Evolutionary conservation across 345 rosid species (phyloP), one percentile per base, ranked within the genome.

Genomic region (Noccaea caerulescens): DNA sequence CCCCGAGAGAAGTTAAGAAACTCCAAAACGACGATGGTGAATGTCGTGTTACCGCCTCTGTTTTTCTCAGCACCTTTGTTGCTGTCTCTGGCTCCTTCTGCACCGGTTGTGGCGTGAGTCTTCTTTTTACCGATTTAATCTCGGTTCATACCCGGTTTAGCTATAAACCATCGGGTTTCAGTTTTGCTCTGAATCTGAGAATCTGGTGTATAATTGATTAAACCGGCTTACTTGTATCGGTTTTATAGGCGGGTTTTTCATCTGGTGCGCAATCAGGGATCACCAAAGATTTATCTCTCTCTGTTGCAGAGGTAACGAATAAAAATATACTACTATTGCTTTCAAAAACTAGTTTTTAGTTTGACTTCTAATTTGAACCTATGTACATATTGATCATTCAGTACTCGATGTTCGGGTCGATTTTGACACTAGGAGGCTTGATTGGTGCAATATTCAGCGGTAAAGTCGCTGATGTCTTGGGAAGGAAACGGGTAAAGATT

Each of bases 61-160:
- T 82, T 20, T 49, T 76, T 34, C 61, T 82, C 66, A 72, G 87
- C 81, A 82, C 86, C n/a, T 57, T 73, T 10, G 80, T 84, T 14
- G 85, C 87, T 10, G 76, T 82, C 30, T 75, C 76, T 38, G 84
- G 83, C 39, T 82, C 86, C 51, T 80, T 79, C 71, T 63, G 72
- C 11, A 63, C 59, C 71, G 87, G 90, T 32, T 82, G 80, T 37
- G 79, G 77, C 32, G 87, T 86, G 34, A 71, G 76, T 71, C 56
- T 3, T 23, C 23, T 7, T 8, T 8, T 36, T 55, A 2, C 30
- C 36, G 0, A 7, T 61, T 55, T 10, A 0, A 36, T 34, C 9
- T 37, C 52, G 58, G 58, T 23, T 20, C 10, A 2, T 14, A 34
- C 3, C 30, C 36, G 60, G 45, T 50, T 50, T 33, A 49, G 10